Evolutionary conservation across 106 monocot genomes (phyloP).

Genomic region (Gastrodia elata): DNA sequence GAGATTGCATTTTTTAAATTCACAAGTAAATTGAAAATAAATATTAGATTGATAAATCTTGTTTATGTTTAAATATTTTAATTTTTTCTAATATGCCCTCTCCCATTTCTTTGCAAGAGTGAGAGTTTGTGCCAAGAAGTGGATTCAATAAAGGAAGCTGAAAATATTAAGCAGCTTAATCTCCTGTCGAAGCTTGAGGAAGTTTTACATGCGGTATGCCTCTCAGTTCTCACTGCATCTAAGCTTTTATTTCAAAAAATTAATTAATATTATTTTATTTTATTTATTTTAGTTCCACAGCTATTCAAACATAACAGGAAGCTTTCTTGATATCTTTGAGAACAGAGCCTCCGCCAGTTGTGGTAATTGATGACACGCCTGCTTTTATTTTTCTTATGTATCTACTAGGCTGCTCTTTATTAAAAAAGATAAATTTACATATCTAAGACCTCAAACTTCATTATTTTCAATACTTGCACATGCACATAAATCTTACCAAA

Average conservation of each 20-base stretch:
- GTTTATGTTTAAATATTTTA: neutral
- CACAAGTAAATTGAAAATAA: too few species aligned
- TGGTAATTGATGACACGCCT: neutral
- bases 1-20: too few species aligned
- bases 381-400: neutral
- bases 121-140: conserved; percentile 25
- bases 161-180: conserved; percentile 22
- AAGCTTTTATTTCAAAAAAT: neutral
- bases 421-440: too few species aligned
- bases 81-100: neutral
- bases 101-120: conserved; percentile 19
- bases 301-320: conserved; percentile 10
- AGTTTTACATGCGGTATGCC: conserved; percentile 37
- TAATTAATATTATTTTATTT: neutral
- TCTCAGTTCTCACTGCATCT: neutral
- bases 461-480: too few species aligned
- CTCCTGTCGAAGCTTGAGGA: conserved; percentile 34
- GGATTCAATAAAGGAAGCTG: conserved; percentile 28
- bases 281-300: conserved; percentile 18
- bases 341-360: neutral
- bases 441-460: too few species aligned
- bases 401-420: too few species aligned
- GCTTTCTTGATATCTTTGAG: neutral
- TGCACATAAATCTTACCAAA: too few species aligned
- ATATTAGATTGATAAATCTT: too few species aligned